These are phyloP conservation scores for Fusarium illudens DNA, from an alignment of 2,329 filamentous ascomycete genomes.

Conservation along the genomic window DNA sequence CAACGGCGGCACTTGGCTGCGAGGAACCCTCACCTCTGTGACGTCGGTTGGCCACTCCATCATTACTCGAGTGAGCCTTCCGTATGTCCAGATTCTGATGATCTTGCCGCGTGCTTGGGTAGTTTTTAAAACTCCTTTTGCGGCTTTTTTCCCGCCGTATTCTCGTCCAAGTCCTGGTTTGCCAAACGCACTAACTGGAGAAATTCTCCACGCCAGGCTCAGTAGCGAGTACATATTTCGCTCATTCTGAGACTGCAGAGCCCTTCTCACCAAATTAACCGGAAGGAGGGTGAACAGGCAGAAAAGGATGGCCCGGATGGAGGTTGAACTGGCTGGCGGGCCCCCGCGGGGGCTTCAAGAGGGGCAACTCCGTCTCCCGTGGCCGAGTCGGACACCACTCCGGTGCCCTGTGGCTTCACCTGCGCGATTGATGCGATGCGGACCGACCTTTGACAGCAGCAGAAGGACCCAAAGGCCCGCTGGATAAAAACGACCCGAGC, in stretches of 20 bases:
- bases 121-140: slow-evolving; percentile 4
- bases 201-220: slow-evolving; percentile 11
- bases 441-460: slow-evolving; percentile 13
- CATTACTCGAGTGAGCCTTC: slow-evolving; percentile 14
- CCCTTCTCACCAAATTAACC: slow-evolving; percentile 30
- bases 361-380: slow-evolving; percentile 29
- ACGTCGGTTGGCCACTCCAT: slow-evolving; percentile 35
- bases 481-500: neutral
- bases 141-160: slow-evolving; percentile 1
- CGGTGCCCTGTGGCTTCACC: slow-evolving; percentile 13
- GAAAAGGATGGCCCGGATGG: slow-evolving; percentile 13
- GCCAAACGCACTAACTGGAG: slow-evolving; percentile 1
- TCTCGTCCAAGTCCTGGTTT: neutral
- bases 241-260: slow-evolving; percentile 25
- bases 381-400: slow-evolving; percentile 31
- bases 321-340: slow-evolving; percentile 28
- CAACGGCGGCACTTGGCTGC: slow-evolving; percentile 22
- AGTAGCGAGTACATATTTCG: slow-evolving; percentile 23
- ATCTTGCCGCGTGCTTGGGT: slow-evolving; percentile 6
- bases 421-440: slow-evolving; percentile 22
- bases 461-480: neutral
- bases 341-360: slow-evolving; percentile 31
- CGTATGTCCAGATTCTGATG: slow-evolving; percentile 2
- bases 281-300: slow-evolving; percentile 28
- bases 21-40: slow-evolving; percentile 29